Evolutionary conservation across 2,329 filamentous ascomycete species (phyloP), one percentile per base, ranked within the genome.

Genomic region (Xylariaceae sp.): DNA sequence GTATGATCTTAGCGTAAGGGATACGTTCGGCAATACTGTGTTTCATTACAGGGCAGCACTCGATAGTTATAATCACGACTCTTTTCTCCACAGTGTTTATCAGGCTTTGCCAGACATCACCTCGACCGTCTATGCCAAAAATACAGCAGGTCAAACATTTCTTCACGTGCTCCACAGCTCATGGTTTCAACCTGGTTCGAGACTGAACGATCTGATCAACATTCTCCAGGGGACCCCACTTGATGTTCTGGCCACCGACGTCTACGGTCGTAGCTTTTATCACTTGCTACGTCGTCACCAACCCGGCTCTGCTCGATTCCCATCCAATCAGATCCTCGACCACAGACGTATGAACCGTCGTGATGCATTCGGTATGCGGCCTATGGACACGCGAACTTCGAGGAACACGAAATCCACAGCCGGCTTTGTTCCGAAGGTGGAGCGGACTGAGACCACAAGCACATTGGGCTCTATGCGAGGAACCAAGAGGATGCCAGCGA

Each of bases 21-120:
- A 83, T 55, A 63, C 71, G 36, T 82, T 80, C 55, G 80, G 80
- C 1, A 77, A 80, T 38, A 81, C 71, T 5, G 71, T 78, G 42
- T 79, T 80, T 31, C 80, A 83, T 42, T 47, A 48, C 43, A 47
- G 65, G 19, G 66, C 66, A 18, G 51, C 60, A 13, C 38, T 47
- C 14, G 50, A 52, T 6, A 51, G 42, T 2, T 48, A 57, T n/a
- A n/a, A n/a, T 38, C 59, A 58, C n/a, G 42, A 44, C 1, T 42
- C 31, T 13, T 63, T 68, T 38, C 16, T 66, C 3, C 39, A 57
- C 17, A 47, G 63, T 13, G 47, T 67, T 16, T 49, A 18, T 10
- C 49, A 60, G 45, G 59, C 56, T 11, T 19, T 59, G 2, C 31
- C n/a, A 5, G 22, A 49, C 10, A 52, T 45, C n/a, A 52, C 62